Percentiles rank a stretch among this genome's conserved stretches.
Evolutionary conservation across 164 flowering plant genomes (phyloP).

Genomic region (Berberis thunbergii): DNA sequence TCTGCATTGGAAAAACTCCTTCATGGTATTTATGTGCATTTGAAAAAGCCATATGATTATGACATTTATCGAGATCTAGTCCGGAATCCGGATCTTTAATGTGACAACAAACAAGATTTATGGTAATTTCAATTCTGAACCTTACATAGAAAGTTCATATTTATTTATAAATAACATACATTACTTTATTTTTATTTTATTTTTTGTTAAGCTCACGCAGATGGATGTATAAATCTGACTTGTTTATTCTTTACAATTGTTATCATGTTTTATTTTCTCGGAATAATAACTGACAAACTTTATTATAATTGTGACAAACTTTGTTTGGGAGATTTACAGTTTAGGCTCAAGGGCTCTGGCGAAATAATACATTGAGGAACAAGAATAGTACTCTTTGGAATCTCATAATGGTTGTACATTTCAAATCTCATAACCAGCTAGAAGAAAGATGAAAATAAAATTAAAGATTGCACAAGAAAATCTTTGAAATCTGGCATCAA

Average conservation of each 20-base stretch:
- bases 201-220: no score
- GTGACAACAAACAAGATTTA: conserved; percentile 40
- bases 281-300: no score
- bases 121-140: conserved; percentile 29
- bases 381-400: not conserved
- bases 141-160: not conserved
- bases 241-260: no score
- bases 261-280: no score
- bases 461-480: no score
- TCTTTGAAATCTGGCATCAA: no score
- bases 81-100: conserved; percentile 43
- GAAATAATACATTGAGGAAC: not conserved
- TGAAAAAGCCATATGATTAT: conserved; percentile 21
- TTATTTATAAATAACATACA: not conserved
- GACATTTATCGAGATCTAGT: conserved; percentile 33
- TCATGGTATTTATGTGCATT: no score
- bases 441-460: not conserved
- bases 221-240: no score
- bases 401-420: not conserved
- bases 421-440: not conserved
- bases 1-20: no score
- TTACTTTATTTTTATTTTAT: no score
- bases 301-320: no score
- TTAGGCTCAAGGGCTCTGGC: not conserved
- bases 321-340: no score